A percentile compares a stretch with the other conserved stretches of the same genome.
phyloP scores from a whole-genome alignment of 176 grass and related monocot genomes.

The Elymus sibiricus region DNA sequence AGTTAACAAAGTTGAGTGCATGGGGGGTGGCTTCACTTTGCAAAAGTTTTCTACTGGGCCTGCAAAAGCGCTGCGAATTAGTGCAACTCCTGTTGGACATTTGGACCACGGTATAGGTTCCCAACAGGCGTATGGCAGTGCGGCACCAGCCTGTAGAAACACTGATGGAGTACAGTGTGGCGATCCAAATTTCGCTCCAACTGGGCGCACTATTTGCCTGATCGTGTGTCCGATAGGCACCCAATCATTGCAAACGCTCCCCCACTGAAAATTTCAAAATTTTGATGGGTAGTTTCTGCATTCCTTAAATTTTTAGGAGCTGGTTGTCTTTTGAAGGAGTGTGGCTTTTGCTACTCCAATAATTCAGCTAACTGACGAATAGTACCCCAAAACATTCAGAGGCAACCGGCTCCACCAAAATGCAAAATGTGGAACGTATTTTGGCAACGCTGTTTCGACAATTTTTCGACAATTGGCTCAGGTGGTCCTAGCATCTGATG shows the following conservation, averaged over 20 bases:
- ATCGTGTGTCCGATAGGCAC: background rate
- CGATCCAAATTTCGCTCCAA: constrained; percentile 34
- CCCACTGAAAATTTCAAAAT: background rate
- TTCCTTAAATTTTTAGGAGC: background rate
- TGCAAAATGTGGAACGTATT: background rate
- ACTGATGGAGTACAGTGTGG: constrained; percentile 35
- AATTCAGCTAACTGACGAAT: background rate
- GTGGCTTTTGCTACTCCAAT: background rate
- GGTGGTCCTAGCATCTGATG: background rate
- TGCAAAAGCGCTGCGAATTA: constrained; percentile 35
- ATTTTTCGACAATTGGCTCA: background rate
- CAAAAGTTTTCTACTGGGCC: constrained; percentile 32
- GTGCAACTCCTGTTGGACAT: constrained; percentile 34
- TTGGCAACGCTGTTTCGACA: background rate
- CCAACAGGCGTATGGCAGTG: constrained; percentile 33
- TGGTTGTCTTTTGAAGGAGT: background rate
- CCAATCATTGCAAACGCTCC: constrained; percentile 27
- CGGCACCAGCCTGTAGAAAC: constrained; percentile 31
- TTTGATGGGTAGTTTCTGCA: background rate
- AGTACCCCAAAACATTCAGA: background rate
- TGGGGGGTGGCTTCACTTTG: background rate
- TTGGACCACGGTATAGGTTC: constrained; percentile 46
- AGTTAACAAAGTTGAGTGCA: constrained; percentile 35
- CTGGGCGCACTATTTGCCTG: background rate
- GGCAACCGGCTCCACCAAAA: constrained; percentile 11